Conservation (phyloP, 2,329 filamentous ascomycete species). For the Fonsecaea pedrosoi region DNA sequence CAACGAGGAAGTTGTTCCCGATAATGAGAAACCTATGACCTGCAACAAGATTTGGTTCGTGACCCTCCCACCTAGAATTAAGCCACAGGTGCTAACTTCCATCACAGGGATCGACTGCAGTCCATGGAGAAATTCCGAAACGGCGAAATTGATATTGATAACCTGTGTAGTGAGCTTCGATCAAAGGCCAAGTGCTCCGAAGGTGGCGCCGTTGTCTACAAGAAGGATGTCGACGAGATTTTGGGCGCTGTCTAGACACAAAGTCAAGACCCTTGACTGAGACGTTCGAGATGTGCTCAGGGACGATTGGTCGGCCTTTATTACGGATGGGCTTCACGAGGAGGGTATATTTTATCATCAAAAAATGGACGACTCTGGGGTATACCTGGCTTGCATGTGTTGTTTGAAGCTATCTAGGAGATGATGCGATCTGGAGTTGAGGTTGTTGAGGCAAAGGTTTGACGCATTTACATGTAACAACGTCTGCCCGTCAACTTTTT, state of each 20-base stretch:
- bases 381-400: slow-evolving; percentile 8
- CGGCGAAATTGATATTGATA: slow-evolving; percentile 92
- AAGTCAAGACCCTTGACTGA: background rate
- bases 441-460: slow-evolving; percentile 2
- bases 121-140: slow-evolving; percentile 84
- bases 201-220: slow-evolving; percentile 84
- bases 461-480: slow-evolving; percentile 21
- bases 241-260: slow-evolving; percentile 53
- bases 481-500: slow-evolving; percentile 13
- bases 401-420: slow-evolving; percentile 13
- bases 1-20: slow-evolving; percentile 71
- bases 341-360: slow-evolving; percentile 25
- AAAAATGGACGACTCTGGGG: slow-evolving; percentile 23
- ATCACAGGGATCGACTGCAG: slow-evolving; percentile 82
- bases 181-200: slow-evolving; percentile 95
- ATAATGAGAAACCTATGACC: slow-evolving; percentile 71
- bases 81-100: slow-evolving; percentile 51
- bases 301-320: slow-evolving; percentile 8
- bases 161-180: slow-evolving; percentile 87
- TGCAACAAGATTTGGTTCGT: slow-evolving; percentile 94
- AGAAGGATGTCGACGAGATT: slow-evolving; percentile 84
- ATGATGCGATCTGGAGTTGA: slow-evolving; percentile 20
- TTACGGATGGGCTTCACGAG: slow-evolving; percentile 18
- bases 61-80: background rate
- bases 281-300: background rate